Base-by-base conservation (phyloP, 2,329 filamentous ascomycete genomes). In the Incumbomyces delicatus region DNA sequence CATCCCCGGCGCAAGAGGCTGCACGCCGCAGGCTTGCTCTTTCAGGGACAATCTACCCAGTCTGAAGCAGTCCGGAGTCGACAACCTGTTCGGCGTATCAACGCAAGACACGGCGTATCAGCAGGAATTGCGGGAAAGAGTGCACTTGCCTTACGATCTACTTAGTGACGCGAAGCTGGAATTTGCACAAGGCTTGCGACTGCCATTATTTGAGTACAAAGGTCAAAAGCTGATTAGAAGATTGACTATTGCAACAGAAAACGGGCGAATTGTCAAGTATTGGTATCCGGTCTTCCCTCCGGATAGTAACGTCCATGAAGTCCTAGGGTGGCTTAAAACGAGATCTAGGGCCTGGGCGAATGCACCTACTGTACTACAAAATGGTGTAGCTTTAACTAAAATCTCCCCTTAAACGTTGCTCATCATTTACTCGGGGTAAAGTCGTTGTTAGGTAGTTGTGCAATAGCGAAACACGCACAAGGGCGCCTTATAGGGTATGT, bases 251-350 rank as follows among this genome's bases (percentile, higher is more conserved):
- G 64, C 63, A 8, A 51, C 69, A 18, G 53, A 65, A 46, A 60
- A 67, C 51, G 67, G 66, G 5, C 63, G 57, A 53, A 60, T 71
- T 31, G 50, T 63, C 37, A 65, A 64, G 51, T 61, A 66, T 14
- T 69, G 62, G 58, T 71, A 69, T 60, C 66, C 64, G n/a, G 65
- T 69, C 6, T 66, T 69, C 52, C 63, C 66, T 41, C 64, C 67
- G 13, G 60, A 67, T 51, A 54, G 60, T 48, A 68, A 63, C 51
- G 66, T 66, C 8, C 60, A 60, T 48, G 60, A 66, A 46, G 60
- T 67, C 31, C 52, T 65, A 44, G 55, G 58, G 49, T 70, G 61
- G 61, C 51, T 53, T 44, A 50, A 49, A 32, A 30, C 32, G 5
- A 35, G 22, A 27, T 4, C 5, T 8, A 4, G 8, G 22, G 22